A percentile compares a stretch with the other conserved stretches of the same genome.
Evolutionary conservation across 2,329 filamentous ascomycete genomes (phyloP).

Genomic region (Cryphonectria parasitica): DNA sequence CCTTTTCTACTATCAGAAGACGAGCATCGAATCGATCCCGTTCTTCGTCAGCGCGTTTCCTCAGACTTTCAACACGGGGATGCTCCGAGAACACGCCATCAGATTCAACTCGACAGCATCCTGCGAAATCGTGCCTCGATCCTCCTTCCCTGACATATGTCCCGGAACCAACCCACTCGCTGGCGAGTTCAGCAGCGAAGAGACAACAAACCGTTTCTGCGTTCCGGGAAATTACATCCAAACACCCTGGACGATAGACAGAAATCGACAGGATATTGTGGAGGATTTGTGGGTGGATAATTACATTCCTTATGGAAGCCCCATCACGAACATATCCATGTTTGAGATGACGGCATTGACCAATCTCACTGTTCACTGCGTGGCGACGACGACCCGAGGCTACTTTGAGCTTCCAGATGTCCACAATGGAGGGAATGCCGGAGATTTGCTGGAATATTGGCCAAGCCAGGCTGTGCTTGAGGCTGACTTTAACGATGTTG

Average conservation of each 20-base stretch:
- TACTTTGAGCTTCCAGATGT: slow-evolving; percentile 18
- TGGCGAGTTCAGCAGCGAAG: slow-evolving; percentile 9
- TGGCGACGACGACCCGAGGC: slow-evolving; percentile 13
- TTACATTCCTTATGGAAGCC: slow-evolving; percentile 15
- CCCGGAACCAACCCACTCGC: not conserved
- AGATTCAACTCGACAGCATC: slow-evolving; percentile 11
- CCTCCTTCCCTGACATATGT: slow-evolving; percentile 8
- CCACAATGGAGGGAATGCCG: slow-evolving; percentile 10
- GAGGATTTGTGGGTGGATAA: slow-evolving; percentile 20
- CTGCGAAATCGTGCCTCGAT: slow-evolving; percentile 13
- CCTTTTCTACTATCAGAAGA: slow-evolving; percentile 22
- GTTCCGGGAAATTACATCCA: slow-evolving; percentile 10
- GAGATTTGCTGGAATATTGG: slow-evolving; percentile 8
- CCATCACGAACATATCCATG: not conserved
- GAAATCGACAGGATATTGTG: slow-evolving; percentile 11
- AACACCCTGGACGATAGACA: slow-evolving; percentile 10
- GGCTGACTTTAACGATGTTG: slow-evolving; percentile 14
- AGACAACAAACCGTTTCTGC: slow-evolving; percentile 17
- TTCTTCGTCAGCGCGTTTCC: slow-evolving; percentile 18
- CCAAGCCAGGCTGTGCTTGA: slow-evolving; percentile 15
- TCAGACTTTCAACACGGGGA: slow-evolving; percentile 13
- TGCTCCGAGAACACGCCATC: slow-evolving; percentile 17
- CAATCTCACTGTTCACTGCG: slow-evolving; percentile 15
- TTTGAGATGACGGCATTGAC: not conserved
- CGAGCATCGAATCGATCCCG: slow-evolving; percentile 7